Base-by-base conservation (phyloP, 768 basidiomycete genomes). In the Xerocomellus amylosporus region DNA sequence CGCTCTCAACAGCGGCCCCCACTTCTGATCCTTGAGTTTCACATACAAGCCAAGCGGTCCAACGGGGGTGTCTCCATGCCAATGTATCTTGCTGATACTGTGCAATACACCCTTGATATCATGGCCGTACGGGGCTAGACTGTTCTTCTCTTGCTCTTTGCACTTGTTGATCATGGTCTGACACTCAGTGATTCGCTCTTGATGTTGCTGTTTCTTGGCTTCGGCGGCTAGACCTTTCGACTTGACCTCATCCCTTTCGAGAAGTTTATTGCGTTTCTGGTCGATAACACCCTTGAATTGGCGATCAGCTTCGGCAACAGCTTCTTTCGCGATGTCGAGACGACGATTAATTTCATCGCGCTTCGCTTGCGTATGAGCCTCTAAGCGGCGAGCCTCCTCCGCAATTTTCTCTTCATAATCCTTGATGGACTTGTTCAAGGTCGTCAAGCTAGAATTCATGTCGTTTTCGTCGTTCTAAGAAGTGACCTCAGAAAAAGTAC, bases 1-100 rank as follows among this genome's bases (percentile, higher is more conserved):
- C 47, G 70, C 70, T 56, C 87, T 74, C 60, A 98, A 69, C n/a
- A 91, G 60, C 1, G 73, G 73, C 0, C 82, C 85, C 82, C 90
- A 98, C 31, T 64, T 72, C 55, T 74, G 63, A 46, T 95, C 88
- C 61, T 77, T 81, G 36, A 92, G 80, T 62, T 85, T 87, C 63
- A 98, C 87, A 65, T 83, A 79, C 46, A 80, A 57, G 0, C 96
- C 96, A 24, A 98, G 74, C 0, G 96, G 96, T 0, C 91, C 91
- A 33, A 90, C 69, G 0, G 90, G 89, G 19, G 63, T 64, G 43
- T 84, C 77, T 4, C 90, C 90, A 26, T 73, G 56, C 92, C 91
- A 93, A 6, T 52, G 72, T 66, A 71, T 73, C 28, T 61, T 63
- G 41, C 71, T 66, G 50, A 94, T 84, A 38, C 70, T 73, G 10